Evolutionary conservation across 441 rosid genomes (phyloP), one percentile per base, ranked within the genome.

Genomic region (Mallotus japonicus): DNA sequence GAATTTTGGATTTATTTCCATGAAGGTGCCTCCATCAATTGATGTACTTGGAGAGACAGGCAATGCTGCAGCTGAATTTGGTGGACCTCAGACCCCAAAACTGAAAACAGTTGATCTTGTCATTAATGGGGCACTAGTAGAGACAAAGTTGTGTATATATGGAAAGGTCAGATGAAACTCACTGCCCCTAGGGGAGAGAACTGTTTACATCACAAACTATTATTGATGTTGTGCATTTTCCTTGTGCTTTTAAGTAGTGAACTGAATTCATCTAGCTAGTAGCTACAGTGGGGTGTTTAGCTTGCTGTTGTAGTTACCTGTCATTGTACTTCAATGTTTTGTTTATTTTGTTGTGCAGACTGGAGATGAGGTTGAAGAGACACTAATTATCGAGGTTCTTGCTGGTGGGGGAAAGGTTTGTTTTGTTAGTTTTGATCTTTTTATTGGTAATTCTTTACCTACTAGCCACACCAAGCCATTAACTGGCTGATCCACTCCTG

Each of bases 381-480:
- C 77, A 49, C 79, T 88, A 60, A 88, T 96, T 85, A 85, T 93
- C 63, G 89, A 93, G 84, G 85, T 93, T 84, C 91, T 86, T 86
- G 97, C 97, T 75, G 82, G 88, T 71, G 98, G 99, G 69, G 99
- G 92, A 84, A 93, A 93, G 99, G 99, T 96, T 83, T 76, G 93
- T 82, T 59, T 77, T 66, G 53, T 76, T 72, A 22, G 70, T 78
- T 75, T 66, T 53, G 58, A 57, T 51, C 64, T 42, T 51, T 62
- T 72, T 56, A 63, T 70, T 42, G 57, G 53, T 77, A 67, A 49
- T n/a, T 42, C 20, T 42, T 69, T 49, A 17, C 17, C 57, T 28
- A 13, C n/a, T 28, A 50, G 7, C 14, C 16, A 24, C 59, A 50
- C 3, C 24, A 3, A 11, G 28, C 17, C 53, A 13, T 37, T 42